A percentile compares a stretch with the other conserved stretches of the same genome.
These are phyloP conservation scores for Wickerhamiella domercqiae DNA, from an alignment of 805 yeast genomes.

Conservation along the genomic window DNA sequence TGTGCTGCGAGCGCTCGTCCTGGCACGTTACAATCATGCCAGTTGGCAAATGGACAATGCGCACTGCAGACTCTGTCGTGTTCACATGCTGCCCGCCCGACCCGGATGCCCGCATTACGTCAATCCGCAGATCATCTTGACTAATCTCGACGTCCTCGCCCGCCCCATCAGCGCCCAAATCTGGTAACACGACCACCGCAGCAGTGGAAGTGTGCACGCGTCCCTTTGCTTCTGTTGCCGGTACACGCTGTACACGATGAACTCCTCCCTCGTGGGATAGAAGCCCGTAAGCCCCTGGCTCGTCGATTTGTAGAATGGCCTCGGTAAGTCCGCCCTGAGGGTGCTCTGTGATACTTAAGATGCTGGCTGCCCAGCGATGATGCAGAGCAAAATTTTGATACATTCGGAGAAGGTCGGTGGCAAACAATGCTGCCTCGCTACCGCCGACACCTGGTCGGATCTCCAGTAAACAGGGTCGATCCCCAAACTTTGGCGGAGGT, in stretches of 20 bases:
- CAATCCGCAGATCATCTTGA: conserved; percentile 80
- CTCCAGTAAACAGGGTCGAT: conserved; percentile 66
- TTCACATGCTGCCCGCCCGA: conserved; percentile 98
- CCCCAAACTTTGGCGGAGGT: conserved; percentile 65
- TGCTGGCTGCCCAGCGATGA: conserved; percentile 49
- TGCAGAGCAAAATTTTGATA: conserved; percentile 53
- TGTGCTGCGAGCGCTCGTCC: conserved; percentile 89
- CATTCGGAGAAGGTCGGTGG: conserved; percentile 69
- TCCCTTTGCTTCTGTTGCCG: conserved; percentile 87
- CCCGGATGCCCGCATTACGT: conserved; percentile 95
- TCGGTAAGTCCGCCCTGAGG: conserved; percentile 50
- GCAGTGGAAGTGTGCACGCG: conserved; percentile 92
- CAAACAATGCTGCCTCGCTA: conserved; percentile 76
- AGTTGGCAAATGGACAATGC: conserved; percentile 81
- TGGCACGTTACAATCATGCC: conserved; percentile 83
- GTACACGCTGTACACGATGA: conserved; percentile 88
- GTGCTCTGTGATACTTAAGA: conserved; percentile 42
- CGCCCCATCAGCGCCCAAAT: conserved; percentile 31
- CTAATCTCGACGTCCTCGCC: conserved; percentile 55
- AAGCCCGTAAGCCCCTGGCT: conserved; percentile 59
- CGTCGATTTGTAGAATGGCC: conserved; percentile 60
- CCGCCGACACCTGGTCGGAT: conserved; percentile 96
- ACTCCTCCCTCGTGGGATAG: conserved; percentile 85
- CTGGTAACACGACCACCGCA: conserved; percentile 84
- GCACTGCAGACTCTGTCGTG: conserved; percentile 92